Conservation (phyloP, 352 stramenopile genomes). For the Globisporangium heterothallicum region DNA sequence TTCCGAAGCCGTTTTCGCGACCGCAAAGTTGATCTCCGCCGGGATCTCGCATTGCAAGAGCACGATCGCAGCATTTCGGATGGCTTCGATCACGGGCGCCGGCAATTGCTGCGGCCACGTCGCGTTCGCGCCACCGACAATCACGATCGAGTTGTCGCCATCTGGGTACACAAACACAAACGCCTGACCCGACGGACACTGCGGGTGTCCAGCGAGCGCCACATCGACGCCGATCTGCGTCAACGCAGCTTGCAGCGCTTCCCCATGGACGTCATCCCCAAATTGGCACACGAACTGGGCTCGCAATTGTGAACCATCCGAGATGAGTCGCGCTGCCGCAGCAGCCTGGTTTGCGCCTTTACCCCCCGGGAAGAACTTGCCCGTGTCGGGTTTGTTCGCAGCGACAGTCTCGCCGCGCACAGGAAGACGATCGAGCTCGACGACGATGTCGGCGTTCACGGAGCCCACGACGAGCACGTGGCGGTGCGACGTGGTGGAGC, state of each 20-base stretch:
- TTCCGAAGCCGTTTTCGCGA: slow-evolving; percentile 40
- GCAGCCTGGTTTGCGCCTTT: slow-evolving; percentile 82
- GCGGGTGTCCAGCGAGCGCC: slow-evolving; percentile 27
- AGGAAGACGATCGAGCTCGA: slow-evolving; percentile 65
- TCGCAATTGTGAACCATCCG: slow-evolving; percentile 1
- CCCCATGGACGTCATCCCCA: slow-evolving; percentile 58
- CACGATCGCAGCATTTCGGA: slow-evolving; percentile 53
- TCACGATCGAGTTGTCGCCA: slow-evolving; percentile 83
- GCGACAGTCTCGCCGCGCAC: slow-evolving; percentile 62
- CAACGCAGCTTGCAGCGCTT: slow-evolving; percentile 38
- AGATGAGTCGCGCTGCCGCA: slow-evolving; percentile 44
- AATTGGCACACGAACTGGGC: slow-evolving; percentile 67
- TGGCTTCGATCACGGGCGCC: slow-evolving; percentile 24
- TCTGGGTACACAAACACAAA: slow-evolving; percentile 81
- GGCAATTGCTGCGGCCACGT: slow-evolving; percentile 49
- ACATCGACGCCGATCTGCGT: slow-evolving; percentile 28
- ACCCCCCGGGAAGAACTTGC: slow-evolving; percentile 60
- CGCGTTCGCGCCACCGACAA: slow-evolving; percentile 71
- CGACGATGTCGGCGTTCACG: slow-evolving; percentile 79
- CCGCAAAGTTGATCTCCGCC: slow-evolving; percentile 39
- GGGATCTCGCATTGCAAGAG: slow-evolving; percentile 76
- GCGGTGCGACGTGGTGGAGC: slow-evolving; percentile 1
- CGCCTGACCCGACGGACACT: slow-evolving; percentile 62
- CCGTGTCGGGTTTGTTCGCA: slow-evolving; percentile 46
- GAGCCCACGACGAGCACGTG: slow-evolving; percentile 73